A percentile compares a stretch with the other conserved stretches of the same genome.
Conservation (phyloP, 2,329 filamentous ascomycete genomes). For the Fusarium tanahbumbuense region DNA sequence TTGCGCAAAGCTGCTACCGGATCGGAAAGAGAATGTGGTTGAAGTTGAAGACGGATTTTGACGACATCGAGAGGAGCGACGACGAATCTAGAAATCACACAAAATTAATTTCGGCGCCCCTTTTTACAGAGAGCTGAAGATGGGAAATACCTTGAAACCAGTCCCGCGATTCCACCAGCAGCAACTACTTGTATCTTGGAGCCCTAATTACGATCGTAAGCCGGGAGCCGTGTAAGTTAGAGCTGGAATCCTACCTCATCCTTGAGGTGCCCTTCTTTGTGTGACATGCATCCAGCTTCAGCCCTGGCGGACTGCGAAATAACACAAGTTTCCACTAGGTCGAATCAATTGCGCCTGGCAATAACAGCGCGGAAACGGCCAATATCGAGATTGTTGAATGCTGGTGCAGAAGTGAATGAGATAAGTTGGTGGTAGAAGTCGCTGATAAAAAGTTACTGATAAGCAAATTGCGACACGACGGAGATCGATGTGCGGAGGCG, state of each 20-base stretch:
- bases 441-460: slow-evolving; percentile 16
- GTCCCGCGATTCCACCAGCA: slow-evolving; percentile 75
- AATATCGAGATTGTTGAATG: slow-evolving; percentile 10
- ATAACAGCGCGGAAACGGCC: background rate
- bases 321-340: slow-evolving; percentile 38
- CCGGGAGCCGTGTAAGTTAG: background rate
- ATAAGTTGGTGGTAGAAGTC: slow-evolving; percentile 23
- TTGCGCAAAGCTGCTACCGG: slow-evolving; percentile 70
- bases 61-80: slow-evolving; percentile 96
- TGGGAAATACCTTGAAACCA: slow-evolving; percentile 81
- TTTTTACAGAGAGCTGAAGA: background rate
- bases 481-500: slow-evolving; percentile 36
- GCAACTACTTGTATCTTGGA: slow-evolving; percentile 66
- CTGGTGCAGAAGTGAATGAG: slow-evolving; percentile 55
- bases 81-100: slow-evolving; percentile 73
- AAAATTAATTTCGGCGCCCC: slow-evolving; percentile 26
- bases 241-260: slow-evolving; percentile 62
- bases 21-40: slow-evolving; percentile 85
- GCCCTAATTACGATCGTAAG: slow-evolving; percentile 55
- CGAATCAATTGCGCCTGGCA: background rate
- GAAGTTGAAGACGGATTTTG: slow-evolving; percentile 97
- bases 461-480: slow-evolving; percentile 29
- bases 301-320: slow-evolving; percentile 29
- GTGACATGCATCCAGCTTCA: slow-evolving; percentile 52
- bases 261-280: slow-evolving; percentile 61